A percentile compares a stretch with the other conserved stretches of the same genome.
Evolutionary conservation across 495 filamentous ascomycete species (phyloP).

Genomic region (Podospora sp.): DNA sequence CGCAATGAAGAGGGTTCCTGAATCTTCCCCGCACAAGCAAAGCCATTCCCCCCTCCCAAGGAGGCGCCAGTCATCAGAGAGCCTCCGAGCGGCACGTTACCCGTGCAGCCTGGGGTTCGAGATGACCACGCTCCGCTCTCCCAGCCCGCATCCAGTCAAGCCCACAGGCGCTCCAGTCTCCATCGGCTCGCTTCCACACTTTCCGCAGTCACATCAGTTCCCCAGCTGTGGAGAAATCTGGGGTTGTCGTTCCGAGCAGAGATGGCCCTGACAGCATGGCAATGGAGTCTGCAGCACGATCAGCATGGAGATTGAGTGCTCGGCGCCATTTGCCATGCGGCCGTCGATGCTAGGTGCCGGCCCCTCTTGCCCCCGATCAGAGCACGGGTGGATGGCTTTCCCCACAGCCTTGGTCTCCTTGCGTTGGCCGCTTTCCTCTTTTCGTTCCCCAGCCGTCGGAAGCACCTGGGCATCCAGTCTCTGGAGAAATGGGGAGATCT

Average conservation of each 20-base stretch:
- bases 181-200: constrained; percentile 12
- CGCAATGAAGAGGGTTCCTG: background rate
- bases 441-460: background rate
- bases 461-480: background rate
- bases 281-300: background rate
- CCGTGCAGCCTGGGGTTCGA: background rate
- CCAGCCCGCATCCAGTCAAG: background rate
- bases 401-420: background rate
- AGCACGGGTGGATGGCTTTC: background rate
- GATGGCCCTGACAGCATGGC: background rate
- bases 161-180: background rate
- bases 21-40: background rate
- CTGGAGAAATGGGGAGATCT: constrained; percentile 6
- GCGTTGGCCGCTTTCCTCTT: background rate
- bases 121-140: background rate
- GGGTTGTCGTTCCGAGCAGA: background rate
- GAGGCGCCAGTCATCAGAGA: background rate
- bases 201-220: background rate
- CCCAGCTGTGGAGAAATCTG: constrained; percentile 1
- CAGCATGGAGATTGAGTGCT: background rate
- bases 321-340: background rate
- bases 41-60: background rate
- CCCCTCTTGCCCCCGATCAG: too few relatives aligned
- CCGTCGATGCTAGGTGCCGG: background rate
- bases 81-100: background rate